Base-by-base conservation (phyloP, 352 stramenopile species). In the Phytophthora capsici region DNA sequence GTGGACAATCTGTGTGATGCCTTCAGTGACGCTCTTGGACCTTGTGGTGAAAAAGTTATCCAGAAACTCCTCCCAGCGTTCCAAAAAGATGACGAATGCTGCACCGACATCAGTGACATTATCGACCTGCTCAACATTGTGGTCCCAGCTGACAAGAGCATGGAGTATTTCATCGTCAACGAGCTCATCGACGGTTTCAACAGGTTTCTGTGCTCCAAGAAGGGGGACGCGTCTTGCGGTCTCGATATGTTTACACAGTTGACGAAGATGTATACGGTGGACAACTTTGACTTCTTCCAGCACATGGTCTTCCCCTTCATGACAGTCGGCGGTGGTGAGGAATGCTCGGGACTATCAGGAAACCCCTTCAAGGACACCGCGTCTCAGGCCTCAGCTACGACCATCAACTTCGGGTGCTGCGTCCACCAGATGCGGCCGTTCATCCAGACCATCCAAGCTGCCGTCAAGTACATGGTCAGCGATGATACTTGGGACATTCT, bases 181-280 rank as follows among this genome's bases (percentile, higher is more conserved):
- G 79, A 88, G 14, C 25, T 88, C n/a, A 58, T 86, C 25, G 66
- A 86, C 49, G 76, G 76, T 20, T 63, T 86, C 14, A 84, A 88
- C 66, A 54, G 67, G 54, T 80, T 85, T 28, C 36, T 85, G 2
- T 88, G 79, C 55, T 68, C 79, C 2, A 77, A 73, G 53, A 75
- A 73, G 45, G 63, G 53, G 20, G 48, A 79, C n/a, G 57, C 36
- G 0, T 75, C 64, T 16, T 88, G 79, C 50, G 76, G 73, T 16
- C 50, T 77, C 23, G 71, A 73, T 19, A 78, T 85, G 55, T 85
- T 75, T 51, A 54, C 62, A 28, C 71, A 84, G 51, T 49, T 85
- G 37, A 82, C 73, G 25, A 78, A 54, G 46, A 76, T 69, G 54
- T 80, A 82, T 62, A 80, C 70, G 19, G 40, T 69, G 5, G 54